phyloP scores from a whole-genome alignment of 129 eudicot genomes.

The Sambucus nigra region DNA sequence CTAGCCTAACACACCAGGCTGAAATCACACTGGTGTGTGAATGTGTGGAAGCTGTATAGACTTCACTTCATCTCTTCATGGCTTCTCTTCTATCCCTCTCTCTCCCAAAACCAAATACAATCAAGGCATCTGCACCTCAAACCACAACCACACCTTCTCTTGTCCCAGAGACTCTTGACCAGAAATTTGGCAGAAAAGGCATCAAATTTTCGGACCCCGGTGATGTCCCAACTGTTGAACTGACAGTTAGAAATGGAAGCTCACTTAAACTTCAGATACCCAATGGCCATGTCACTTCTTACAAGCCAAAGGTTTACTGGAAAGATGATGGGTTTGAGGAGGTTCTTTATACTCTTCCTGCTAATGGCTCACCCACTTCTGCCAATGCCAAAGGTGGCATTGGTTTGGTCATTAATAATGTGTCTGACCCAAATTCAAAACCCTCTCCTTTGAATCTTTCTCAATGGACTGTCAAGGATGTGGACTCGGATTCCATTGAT shows the following conservation, averaged over 20 bases:
- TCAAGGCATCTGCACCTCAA: constrained; percentile 29
- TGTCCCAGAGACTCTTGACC: constrained; percentile 37
- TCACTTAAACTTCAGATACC: constrained; percentile 62
- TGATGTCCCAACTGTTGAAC: constrained; percentile 47
- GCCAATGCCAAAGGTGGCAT: constrained; percentile 56
- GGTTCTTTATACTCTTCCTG: constrained; percentile 49
- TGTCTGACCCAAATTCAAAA: constrained; percentile 26
- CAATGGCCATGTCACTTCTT: constrained; percentile 77
- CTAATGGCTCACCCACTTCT: constrained; percentile 1
- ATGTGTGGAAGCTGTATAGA: constrained; percentile 11
- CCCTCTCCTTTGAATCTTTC: constrained; percentile 26
- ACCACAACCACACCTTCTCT: constrained; percentile 25
- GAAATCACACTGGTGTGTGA: not conserved
- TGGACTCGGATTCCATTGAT: constrained; percentile 81
- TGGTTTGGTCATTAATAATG: constrained; percentile 55
- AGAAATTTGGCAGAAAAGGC: constrained; percentile 83
- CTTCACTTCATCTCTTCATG: constrained; percentile 20
- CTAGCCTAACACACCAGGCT: not conserved
- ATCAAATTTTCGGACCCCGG: constrained; percentile 48
- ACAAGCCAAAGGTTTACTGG: constrained; percentile 92
- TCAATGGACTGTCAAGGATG: constrained; percentile 70
- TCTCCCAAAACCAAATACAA: constrained; percentile 49
- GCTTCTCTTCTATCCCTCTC: constrained; percentile 62
- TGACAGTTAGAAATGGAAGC: constrained; percentile 79
- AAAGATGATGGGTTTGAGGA: constrained; percentile 82